Evolutionary conservation across 495 filamentous ascomycete species (phyloP), one percentile per base, ranked within the genome.

Genomic region (Xylaria scruposa): DNA sequence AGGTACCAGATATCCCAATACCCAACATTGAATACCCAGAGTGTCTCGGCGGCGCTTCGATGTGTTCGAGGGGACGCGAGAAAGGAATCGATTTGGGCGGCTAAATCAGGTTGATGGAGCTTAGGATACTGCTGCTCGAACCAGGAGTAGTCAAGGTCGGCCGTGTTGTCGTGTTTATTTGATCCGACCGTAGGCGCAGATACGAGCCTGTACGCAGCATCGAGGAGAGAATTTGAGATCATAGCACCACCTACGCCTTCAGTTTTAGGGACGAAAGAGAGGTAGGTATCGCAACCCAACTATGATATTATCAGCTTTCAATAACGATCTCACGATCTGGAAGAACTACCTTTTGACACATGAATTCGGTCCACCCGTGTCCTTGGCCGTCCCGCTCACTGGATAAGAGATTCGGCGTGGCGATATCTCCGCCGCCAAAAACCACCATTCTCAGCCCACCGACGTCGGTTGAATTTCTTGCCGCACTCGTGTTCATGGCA

Each of bases 1-100:
- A 85, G 77, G n/a, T 81, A 71, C 78, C 83, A 85, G 51, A 86
- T 75, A 44, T 87, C 85, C 83, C 83, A 85, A 56, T 82, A 81
- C 3, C 85, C 85, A 17, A 86, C 72, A 15, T 80, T 82, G 8
- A 87, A 77, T 2, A 86, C 75, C 77, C 82, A 86, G 12, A 87
- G 67, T 0, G 81, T 86, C 62, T 86, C 83, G 13, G 56, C 71
- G 15, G 79, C 77, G 8, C 80, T 62, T 2, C 36, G 40, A 3
- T 17, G 62, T 15, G 79, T 74, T 21, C 49, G 67, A 19, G 79
- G 71, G 1, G 72, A 70, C 12, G 78, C 49, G 49, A 86, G 76
- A 66, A 84, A 87, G 5, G 71, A 60, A 17, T 81, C 64, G 13
- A 86, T 69, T 70, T 87, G 85, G 5, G 74, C 63, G n/a, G 75